phyloP scores from a whole-genome alignment of 352 stramenopile genomes.

The Labyrinthula sp. region DNA sequence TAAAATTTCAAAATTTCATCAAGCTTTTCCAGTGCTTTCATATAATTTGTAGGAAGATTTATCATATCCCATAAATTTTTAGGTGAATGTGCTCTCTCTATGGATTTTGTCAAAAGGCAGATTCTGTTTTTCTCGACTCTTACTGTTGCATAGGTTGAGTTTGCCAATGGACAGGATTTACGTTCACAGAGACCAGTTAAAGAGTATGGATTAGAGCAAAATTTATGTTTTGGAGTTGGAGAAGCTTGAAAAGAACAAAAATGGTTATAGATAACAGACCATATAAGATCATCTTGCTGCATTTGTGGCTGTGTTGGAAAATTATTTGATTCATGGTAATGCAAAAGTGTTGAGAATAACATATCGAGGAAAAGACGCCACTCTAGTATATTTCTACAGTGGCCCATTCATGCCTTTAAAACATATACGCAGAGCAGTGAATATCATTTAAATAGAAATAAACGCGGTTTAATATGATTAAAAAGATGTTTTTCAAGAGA shows the following conservation, averaged over 20 bases:
- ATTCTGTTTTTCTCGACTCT: conserved; percentile 84
- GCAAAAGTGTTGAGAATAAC: too few relatives aligned
- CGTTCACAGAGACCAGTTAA: conserved; percentile 90
- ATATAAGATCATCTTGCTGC: conserved; percentile 96
- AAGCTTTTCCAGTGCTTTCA: conserved; percentile 73
- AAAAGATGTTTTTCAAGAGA: too few relatives aligned
- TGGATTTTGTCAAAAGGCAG: conserved; percentile 93
- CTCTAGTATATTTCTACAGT: too few relatives aligned
- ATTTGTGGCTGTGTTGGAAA: too few relatives aligned
- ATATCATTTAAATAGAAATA: too few relatives aligned
- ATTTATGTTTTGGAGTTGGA: conserved; percentile 55
- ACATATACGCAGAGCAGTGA: too few relatives aligned
- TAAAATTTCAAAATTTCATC: conserved; percentile 90
- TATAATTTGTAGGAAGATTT: conserved; percentile 86
- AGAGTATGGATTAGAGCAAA: conserved; percentile 91
- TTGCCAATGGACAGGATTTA: conserved; percentile 80
- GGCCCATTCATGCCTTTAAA: too few relatives aligned
- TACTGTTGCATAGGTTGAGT: conserved; percentile 91
- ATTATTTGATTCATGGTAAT: too few relatives aligned
- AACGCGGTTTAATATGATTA: too few relatives aligned
- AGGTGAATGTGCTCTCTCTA: conserved; percentile 88
- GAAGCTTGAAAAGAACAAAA: conserved; percentile 98
- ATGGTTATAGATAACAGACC: conserved; percentile 89
- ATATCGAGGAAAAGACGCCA: too few relatives aligned
- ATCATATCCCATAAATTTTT: conserved; percentile 97